Conservation (phyloP, 495 filamentous ascomycete genomes). For the Penicillium simplicissimum region DNA sequence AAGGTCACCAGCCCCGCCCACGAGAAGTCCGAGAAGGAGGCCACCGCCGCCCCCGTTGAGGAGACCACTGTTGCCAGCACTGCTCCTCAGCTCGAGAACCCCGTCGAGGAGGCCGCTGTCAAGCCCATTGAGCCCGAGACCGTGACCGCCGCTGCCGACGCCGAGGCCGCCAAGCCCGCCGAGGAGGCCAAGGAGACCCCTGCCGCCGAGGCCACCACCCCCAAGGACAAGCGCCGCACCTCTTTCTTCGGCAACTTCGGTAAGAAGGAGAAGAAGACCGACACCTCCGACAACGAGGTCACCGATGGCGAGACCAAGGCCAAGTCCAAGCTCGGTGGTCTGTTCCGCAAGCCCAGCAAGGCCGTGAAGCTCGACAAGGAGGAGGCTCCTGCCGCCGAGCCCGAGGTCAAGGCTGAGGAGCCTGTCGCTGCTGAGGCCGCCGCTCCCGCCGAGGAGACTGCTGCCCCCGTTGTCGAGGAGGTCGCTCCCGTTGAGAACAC, state of each 20-base stretch:
- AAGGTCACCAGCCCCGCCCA: conserved; percentile 54
- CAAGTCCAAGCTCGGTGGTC: conserved; percentile 54
- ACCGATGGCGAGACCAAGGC: conserved; percentile 52
- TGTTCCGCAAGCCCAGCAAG: conserved; percentile 60
- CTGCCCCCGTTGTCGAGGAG: conserved; percentile 31
- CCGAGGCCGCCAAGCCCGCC: conserved; percentile 42
- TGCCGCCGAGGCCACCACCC: conserved; percentile 32
- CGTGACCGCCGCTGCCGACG: conserved; percentile 44
- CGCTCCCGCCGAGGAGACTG: conserved; percentile 32
- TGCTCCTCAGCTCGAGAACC: conserved; percentile 54
- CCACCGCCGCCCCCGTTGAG: conserved; percentile 47
- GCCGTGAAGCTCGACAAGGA: conserved; percentile 51
- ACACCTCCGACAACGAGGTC: conserved; percentile 51
- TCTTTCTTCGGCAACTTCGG: conserved; percentile 57
- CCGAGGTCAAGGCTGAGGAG: conserved; percentile 37
- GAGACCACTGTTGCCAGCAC: conserved; percentile 45
- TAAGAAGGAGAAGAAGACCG: conserved; percentile 55
- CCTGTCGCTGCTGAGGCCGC: conserved; percentile 36
- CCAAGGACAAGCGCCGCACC: conserved; percentile 56
- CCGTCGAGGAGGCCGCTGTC: conserved; percentile 45
- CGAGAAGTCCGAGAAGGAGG: conserved; percentile 56
- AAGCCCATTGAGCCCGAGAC: conserved; percentile 48
- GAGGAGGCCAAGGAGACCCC: conserved; percentile 32
- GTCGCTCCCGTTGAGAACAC: conserved; percentile 30
- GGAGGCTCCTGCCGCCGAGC: conserved; percentile 33